Conservation (phyloP, 2,329 filamentous ascomycete species). For the Xylaria sp. region DNA sequence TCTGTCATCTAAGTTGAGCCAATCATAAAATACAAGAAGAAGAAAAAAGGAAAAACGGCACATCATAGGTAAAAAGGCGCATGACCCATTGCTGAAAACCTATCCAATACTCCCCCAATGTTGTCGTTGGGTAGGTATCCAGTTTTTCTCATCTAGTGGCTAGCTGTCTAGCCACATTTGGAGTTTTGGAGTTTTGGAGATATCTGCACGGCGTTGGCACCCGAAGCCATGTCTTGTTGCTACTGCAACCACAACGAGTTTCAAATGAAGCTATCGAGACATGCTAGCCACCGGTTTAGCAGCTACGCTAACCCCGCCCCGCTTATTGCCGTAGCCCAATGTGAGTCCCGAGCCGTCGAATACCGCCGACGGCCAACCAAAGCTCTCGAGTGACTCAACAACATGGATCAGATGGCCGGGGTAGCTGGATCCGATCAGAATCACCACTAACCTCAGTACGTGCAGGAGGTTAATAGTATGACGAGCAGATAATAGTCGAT, state of each 20-base stretch:
- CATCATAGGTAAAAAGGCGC: neutral
- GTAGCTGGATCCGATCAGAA: neutral
- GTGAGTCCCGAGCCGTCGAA: neutral
- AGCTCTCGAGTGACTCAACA: neutral
- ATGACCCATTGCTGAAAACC: neutral
- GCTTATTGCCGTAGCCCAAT: neutral
- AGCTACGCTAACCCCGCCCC: neutral
- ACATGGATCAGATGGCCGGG: neutral
- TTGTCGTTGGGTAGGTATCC: neutral
- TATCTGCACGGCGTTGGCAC: neutral
- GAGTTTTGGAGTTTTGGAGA: neutral
- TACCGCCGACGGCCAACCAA: neutral
- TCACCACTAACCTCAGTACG: too few species aligned
- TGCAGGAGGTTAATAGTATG: too few species aligned
- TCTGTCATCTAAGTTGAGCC: too few species aligned
- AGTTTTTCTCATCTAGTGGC: neutral
- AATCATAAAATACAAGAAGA: too few species aligned
- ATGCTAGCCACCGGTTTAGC: neutral
- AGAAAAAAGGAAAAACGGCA: too few species aligned
- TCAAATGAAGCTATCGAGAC: neutral
- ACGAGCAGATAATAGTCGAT: neutral
- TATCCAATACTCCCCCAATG: neutral
- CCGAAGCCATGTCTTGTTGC: neutral
- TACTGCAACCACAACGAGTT: neutral
- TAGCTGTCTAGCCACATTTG: neutral